A percentile compares a stretch with the other conserved stretches of the same genome.
Conservation (phyloP, 495 filamentous ascomycete species). For the Neurospora tetraspora region DNA sequence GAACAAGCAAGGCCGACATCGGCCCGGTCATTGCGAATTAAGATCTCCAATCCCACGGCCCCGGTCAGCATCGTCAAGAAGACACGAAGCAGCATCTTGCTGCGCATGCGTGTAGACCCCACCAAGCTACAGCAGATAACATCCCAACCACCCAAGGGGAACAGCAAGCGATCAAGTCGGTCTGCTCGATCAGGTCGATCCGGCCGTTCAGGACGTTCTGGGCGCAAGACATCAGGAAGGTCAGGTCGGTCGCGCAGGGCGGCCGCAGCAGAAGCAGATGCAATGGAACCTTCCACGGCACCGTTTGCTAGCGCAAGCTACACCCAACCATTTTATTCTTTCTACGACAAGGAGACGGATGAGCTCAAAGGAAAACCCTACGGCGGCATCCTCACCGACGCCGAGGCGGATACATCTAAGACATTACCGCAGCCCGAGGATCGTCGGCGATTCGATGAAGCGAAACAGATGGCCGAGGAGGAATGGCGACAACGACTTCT, state of each 20-base stretch:
- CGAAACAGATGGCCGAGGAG: constrained; percentile 80
- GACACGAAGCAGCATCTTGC: constrained; percentile 23
- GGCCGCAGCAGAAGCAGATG: constrained; percentile 5
- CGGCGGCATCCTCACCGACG: constrained; percentile 81
- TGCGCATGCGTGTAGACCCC: constrained; percentile 49
- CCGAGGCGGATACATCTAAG: constrained; percentile 81
- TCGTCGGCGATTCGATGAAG: constrained; percentile 74
- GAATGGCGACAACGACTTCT: constrained; percentile 62
- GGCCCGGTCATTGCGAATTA: constrained; percentile 31
- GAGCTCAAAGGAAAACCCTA: constrained; percentile 90
- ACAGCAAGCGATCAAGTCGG: constrained; percentile 35
- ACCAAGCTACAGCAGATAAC: constrained; percentile 51
- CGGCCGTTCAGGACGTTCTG: neutral
- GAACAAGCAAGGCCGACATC: constrained; percentile 25
- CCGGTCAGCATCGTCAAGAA: constrained; percentile 24
- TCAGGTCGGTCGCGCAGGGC: constrained; percentile 4
- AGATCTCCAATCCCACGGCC: constrained; percentile 13
- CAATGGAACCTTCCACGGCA: constrained; percentile 22
- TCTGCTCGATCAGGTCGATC: neutral
- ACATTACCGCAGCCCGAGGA: constrained; percentile 74
- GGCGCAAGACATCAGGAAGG: neutral
- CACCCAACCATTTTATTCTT: constrained; percentile 65
- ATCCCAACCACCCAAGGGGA: constrained; percentile 31
- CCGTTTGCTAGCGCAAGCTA: constrained; percentile 47
- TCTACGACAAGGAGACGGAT: constrained; percentile 78